phyloP scores from a whole-genome alignment of 129 eudicot genomes.

The Artemisia argyi region DNA sequence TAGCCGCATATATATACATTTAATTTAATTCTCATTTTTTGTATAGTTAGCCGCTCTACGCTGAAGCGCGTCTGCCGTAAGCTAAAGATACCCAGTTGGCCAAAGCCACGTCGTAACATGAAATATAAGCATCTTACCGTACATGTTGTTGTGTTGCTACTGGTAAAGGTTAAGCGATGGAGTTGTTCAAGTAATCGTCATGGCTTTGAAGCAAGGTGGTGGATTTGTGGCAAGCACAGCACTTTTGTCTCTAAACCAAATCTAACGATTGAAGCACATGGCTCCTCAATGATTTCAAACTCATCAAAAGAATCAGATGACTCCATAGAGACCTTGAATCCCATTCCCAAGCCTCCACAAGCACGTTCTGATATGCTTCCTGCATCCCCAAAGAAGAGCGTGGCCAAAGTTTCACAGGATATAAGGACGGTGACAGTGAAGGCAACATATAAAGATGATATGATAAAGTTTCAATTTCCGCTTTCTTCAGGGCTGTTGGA shows the following conservation, averaged over 20 bases:
- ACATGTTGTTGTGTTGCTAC: not conserved
- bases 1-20: too few species aligned
- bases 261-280: too few species aligned
- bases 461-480: slow-evolving; percentile 28
- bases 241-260: too few species aligned
- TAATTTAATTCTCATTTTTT: not conserved
- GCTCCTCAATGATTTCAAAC: too few species aligned
- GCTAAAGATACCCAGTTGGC: slow-evolving; percentile 16
- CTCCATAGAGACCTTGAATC: too few species aligned
- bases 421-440: not conserved
- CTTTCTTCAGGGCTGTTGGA: slow-evolving; percentile 22
- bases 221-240: too few species aligned
- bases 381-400: too few species aligned
- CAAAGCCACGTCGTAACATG: slow-evolving; percentile 1
- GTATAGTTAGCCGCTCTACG: slow-evolving; percentile 27
- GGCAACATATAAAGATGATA: slow-evolving; percentile 25
- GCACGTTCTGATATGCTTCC: too few species aligned
- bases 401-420: not conserved
- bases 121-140: not conserved
- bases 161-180: slow-evolving; percentile 9
- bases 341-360: too few species aligned
- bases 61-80: slow-evolving; percentile 20
- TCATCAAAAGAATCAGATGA: too few species aligned
- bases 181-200: slow-evolving; percentile 9
- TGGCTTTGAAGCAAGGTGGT: slow-evolving; percentile 5